phyloP scores from a whole-genome alignment of 2,329 filamentous ascomycete genomes.

The Alternaria rosae region DNA sequence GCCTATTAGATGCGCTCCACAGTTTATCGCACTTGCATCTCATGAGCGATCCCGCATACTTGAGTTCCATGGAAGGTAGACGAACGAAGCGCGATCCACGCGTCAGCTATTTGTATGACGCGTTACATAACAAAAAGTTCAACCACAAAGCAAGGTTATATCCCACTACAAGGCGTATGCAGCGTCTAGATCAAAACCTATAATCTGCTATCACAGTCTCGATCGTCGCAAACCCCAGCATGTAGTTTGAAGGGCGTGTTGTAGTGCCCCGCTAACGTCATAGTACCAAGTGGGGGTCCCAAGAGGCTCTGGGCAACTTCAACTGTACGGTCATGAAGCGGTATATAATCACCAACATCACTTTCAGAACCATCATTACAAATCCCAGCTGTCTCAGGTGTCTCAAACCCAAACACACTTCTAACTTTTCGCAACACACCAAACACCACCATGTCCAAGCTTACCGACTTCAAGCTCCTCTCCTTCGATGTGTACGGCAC shows the following conservation, averaged over 20 bases:
- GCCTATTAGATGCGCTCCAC: neutral
- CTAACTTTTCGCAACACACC: neutral
- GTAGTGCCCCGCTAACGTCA: conserved; percentile 21
- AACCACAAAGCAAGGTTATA: neutral
- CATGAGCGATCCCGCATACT: neutral
- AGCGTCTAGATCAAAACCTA: conserved; percentile 3
- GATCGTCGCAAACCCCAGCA: neutral
- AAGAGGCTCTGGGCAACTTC: conserved; percentile 1
- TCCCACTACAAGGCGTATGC: conserved; percentile 4
- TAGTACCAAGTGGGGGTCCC: conserved; percentile 19
- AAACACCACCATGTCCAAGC: conserved; percentile 37
- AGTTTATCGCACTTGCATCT: neutral
- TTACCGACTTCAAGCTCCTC: conserved; percentile 60
- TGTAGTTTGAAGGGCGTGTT: conserved; percentile 25
- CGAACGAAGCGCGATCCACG: neutral
- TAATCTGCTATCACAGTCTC: neutral
- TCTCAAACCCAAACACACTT: neutral
- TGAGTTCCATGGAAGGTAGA: neutral
- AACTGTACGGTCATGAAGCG: neutral
- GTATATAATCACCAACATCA: neutral
- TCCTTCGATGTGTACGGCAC: conserved; percentile 84
- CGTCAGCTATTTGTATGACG: neutral
- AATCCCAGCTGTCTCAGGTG: neutral
- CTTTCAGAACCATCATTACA: neutral
- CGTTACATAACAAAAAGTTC: neutral